These are phyloP conservation scores for Jaltomata sinuosa DNA, from an alignment of 257 asterid species.

Conservation along the genomic window DNA sequence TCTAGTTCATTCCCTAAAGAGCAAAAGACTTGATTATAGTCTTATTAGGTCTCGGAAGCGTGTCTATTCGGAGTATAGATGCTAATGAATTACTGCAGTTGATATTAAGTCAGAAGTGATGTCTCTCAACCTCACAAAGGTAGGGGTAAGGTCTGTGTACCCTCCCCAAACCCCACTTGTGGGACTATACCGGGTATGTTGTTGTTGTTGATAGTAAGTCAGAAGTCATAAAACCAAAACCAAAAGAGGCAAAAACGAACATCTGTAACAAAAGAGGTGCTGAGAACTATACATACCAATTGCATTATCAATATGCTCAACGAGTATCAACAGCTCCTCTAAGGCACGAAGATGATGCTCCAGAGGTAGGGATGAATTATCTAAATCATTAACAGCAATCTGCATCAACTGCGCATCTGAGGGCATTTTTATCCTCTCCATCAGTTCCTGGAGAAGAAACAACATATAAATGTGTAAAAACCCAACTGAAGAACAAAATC, in stretches of 20 bases:
- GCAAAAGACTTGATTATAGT: neutral
- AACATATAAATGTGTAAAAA: neutral
- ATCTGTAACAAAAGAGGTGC: neutral
- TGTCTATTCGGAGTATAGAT: neutral
- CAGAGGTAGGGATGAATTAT: constrained; percentile 45
- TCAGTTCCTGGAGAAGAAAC: constrained; percentile 41
- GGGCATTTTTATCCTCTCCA: constrained; percentile 65
- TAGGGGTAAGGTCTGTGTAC: neutral
- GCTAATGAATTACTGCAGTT: neutral
- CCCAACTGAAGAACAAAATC: neutral
- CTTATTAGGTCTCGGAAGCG: neutral
- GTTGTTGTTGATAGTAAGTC: neutral
- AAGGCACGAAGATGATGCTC: constrained; percentile 76
- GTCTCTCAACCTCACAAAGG: neutral
- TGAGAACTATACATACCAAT: constrained; percentile 40
- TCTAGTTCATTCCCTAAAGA: neutral
- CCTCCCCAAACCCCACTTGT: neutral
- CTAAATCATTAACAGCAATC: constrained; percentile 66
- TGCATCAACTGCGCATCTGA: constrained; percentile 81
- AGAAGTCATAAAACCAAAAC: neutral
- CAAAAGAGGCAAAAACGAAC: neutral
- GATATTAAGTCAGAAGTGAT: neutral
- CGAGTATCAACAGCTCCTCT: constrained; percentile 74
- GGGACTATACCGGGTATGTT: neutral
- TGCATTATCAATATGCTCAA: constrained; percentile 88